Evolutionary conservation across 768 basidiomycete genomes (phyloP), one percentile per base, ranked within the genome.

Genomic region (Tulasnella sp.): DNA sequence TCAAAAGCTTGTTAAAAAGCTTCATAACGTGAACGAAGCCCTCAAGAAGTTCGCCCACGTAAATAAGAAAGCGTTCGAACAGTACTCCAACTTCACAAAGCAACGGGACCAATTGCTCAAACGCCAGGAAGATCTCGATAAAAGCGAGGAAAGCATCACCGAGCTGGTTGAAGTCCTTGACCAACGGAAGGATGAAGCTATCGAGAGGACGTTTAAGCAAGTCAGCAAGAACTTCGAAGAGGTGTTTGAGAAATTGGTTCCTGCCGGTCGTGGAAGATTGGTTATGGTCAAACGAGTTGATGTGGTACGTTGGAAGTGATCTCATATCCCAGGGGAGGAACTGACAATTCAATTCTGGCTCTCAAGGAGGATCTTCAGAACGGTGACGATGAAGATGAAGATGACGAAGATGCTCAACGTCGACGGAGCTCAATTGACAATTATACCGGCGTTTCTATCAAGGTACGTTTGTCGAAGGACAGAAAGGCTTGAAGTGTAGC

Each of bases 41-140:
- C 86, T 99, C 81, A 97, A 98, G 84, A 97, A 96, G 84, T 99
- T 96, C 82, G 94, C 95, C 0, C 96, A 98, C 83, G 97, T 99
- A 80, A 99, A 99, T 87, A 99, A 99, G 88, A 98, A 99, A 83
- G 98, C 97, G 0, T 97, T 97, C 83, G 98, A 99, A 83, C 97
- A 99, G 83, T 99, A 98, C 86, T 94, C 90, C 83, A 96, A 95
- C 83, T 99, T 99, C 84, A 98, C 96, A 10, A 98, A 97, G 83
- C 97, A 99, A 83, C 92, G 96, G 1, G 96, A 99, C 83, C 93
- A 95, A 81, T 89, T 98, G 4, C 84, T 93, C 61, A 88, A 91
- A 79, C 92, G 98, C 5, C 89, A 96, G 11, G 92, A 94, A 80
- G 98, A 99, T 83, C 87, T 99, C 40, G 96, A 98, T 81, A 91